Evolutionary conservation across 116 monocot species (phyloP), one percentile per base, ranked within the genome.

Genomic region (Thalassia testudinum): DNA sequence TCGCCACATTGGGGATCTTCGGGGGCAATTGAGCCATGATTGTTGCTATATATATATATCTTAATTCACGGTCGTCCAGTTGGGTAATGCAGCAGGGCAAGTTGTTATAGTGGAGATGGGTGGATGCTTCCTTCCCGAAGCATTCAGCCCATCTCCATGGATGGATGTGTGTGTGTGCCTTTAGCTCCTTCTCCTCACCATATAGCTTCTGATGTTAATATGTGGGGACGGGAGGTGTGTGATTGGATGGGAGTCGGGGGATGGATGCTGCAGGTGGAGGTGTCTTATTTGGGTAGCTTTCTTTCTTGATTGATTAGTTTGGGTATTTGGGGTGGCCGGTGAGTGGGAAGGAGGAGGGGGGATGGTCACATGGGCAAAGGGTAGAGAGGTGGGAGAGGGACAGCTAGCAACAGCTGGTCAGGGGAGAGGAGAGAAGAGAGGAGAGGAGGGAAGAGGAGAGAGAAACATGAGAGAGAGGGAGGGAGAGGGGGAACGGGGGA

Each of bases 11-110:
- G 23, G 87, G 82, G 59, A 71, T 50, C 58, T 71, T 87, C 21
- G 87, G 87, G 19, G 87, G 87, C 52, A 87, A 65, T 52, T 87
- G 87, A 16, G 82, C 76, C 87, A 87, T 88, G 4, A 12, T 8
- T 13, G 18, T 0, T 1, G 6, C 21, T 12, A 17, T 13, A n/a
- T n/a, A n/a, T n/a, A n/a, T n/a, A n/a, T n/a, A n/a, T n/a, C n/a
- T n/a, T n/a, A n/a, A n/a, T 14, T 17, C 16, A 15, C 23, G 34
- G 10, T 17, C 18, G 17, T 12, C 6, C 29, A 20, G 47, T 7
- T 7, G 27, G 7, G 8, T 30, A 17, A 24, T 24, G 25, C 5
- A n/a, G 43, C 22, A 10, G 24, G 17, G 17, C 24, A 18, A 12
- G 54, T 21, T 28, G 20, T 19, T 23, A n/a, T n/a, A n/a, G n/a